A percentile compares a stretch with the other conserved stretches of the same genome.
Evolutionary conservation across 2,329 filamentous ascomycete genomes (phyloP).

Genomic region (Endocalyx cinctus): DNA sequence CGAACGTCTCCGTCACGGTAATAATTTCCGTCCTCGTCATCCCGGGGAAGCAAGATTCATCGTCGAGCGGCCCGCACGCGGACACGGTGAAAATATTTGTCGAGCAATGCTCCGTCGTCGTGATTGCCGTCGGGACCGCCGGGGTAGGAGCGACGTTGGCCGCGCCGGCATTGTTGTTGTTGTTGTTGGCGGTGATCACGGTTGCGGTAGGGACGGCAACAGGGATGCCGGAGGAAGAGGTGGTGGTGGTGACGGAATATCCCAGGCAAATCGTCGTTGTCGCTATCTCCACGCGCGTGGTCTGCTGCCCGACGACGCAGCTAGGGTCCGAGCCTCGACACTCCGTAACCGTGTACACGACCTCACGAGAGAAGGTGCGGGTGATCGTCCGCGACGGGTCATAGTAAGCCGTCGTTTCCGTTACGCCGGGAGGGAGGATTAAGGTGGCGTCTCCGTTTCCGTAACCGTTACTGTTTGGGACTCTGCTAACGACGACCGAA

Average conservation of each 20-base stretch:
- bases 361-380: slow-evolving; percentile 17
- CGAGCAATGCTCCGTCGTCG: slow-evolving; percentile 11
- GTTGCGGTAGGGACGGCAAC: background rate
- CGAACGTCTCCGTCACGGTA: slow-evolving; percentile 14
- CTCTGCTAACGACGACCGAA: background rate
- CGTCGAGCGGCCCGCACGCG: slow-evolving; percentile 18
- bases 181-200: background rate
- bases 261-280: slow-evolving; percentile 19
- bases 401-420: background rate
- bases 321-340: slow-evolving; percentile 5
- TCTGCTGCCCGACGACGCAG: slow-evolving; percentile 9
- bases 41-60: slow-evolving; percentile 9
- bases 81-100: slow-evolving; percentile 13
- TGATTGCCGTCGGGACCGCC: background rate
- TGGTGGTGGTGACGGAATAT: slow-evolving; percentile 3
- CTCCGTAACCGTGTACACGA: slow-evolving; percentile 15
- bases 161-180: background rate
- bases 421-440: background rate
- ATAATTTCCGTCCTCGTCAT: slow-evolving; percentile 14
- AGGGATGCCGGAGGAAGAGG: background rate
- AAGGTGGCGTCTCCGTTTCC: background rate
- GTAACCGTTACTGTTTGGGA: background rate
- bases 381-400: no score
- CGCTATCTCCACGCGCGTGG: slow-evolving; percentile 14
- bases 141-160: background rate